Evolutionary conservation across 2,329 filamentous ascomycete species (phyloP), one percentile per base, ranked within the genome.

Genomic region (Cercospora sesami): DNA sequence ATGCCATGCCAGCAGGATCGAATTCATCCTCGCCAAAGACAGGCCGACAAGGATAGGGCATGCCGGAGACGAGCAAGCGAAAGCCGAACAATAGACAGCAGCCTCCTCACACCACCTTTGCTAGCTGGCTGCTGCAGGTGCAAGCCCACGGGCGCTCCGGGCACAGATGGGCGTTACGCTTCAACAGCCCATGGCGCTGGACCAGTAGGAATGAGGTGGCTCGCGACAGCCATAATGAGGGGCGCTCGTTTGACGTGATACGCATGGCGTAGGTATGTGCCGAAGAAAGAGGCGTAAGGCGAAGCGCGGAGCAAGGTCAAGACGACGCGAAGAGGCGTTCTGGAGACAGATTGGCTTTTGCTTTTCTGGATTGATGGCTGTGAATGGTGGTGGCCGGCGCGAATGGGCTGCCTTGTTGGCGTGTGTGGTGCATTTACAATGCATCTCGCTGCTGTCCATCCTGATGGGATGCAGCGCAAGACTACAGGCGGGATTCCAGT

Each of bases 111-210:
- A 51, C 45, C 45, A 23, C 45, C 45, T 51, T 26, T 51, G 45
- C 45, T 21, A 23, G 45, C 45, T 23, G 45, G 45, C 21, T 51
- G 45, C 45, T 23, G 45, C 45, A 51, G 45, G 39, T 26, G 59
- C 36, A 61, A 42, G 36, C 59, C 59, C 33, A 48, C 59, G 59
- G 59, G 23, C 59, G 33, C 59, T 45, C 59, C 59, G 59, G n/a
- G 21, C 33, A 61, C 12, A n/a, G 21, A 48, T 18, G 59, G n/a
- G 59, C 21, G 31, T 39, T 60, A 8, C 30, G 33, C 57, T 60
- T 60, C 33, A 31, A 14, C 16, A 33, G 26, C 21, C 59, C 59
- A 61, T 42, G 59, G n/a, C 39, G 53, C 59, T 61, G 59, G 36
- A 61, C 26, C 59, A 42, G 59, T 48, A 23, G 53, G 53, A 58